These are phyloP conservation scores for Epichloe uncinata DNA, from an alignment of 2,329 filamentous ascomycete genomes.

Conservation along the genomic window DNA sequence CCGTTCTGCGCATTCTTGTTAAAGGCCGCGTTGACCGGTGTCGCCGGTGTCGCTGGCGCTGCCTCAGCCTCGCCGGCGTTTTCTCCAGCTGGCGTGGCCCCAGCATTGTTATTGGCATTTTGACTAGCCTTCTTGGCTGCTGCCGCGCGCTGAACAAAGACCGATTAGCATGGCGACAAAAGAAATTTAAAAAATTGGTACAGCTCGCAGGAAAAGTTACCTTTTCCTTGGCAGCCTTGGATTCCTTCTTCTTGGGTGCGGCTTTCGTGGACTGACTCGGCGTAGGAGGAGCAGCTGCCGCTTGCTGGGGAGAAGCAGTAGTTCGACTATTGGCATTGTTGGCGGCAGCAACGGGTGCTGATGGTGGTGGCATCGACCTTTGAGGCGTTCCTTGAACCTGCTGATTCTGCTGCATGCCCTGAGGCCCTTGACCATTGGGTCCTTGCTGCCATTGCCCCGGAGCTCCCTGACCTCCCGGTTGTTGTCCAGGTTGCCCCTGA, in stretches of 20 bases:
- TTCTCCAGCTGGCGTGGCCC: constrained; percentile 46
- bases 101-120: constrained; percentile 27
- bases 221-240: constrained; percentile 53
- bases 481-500: constrained; percentile 20
- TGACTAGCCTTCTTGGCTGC: constrained; percentile 49
- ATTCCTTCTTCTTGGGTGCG: constrained; percentile 65
- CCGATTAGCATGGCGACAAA: background rate
- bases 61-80: constrained; percentile 42
- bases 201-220: constrained; percentile 25
- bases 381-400: constrained; percentile 56
- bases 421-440: constrained; percentile 27
- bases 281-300: constrained; percentile 58
- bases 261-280: constrained; percentile 61
- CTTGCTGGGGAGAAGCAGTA: constrained; percentile 49
- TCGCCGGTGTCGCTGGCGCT: constrained; percentile 51
- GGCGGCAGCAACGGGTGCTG: constrained; percentile 36
- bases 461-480: constrained; percentile 15
- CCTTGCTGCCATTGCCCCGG: constrained; percentile 28
- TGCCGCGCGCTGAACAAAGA: constrained; percentile 29
- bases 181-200: background rate
- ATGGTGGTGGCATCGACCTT: constrained; percentile 54
- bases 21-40: constrained; percentile 42
- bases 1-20: constrained; percentile 18
- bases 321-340: constrained; percentile 40
- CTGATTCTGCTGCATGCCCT: constrained; percentile 26